Base-by-base conservation (phyloP, 2,329 filamentous ascomycete species). In the Fusarium sp. region DNA sequence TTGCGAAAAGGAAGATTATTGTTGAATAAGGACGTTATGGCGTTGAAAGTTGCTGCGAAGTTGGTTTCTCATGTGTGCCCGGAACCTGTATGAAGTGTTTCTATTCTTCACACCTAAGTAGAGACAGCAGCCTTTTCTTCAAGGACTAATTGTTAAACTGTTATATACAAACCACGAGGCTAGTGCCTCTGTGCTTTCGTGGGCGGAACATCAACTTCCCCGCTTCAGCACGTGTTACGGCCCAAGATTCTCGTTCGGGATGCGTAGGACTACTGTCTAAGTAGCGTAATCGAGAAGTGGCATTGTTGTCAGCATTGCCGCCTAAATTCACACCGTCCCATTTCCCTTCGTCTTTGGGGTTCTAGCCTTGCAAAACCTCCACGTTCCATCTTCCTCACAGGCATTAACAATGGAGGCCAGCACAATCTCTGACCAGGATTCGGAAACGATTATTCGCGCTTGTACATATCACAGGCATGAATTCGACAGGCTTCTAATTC, bases 401-500 rank as follows among this genome's bases (percentile, higher is more conserved):
- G 7, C 3, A 8, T 11, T 4, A 20, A 23, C 2, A 14, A 65
- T 61, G 62, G 32, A 22, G 1, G 3, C 25, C 19, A 30, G 10
- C 13, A 11, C 4, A 15, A 3, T 5, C 15, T 3, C 13, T n/a
- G n/a, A 2, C 17, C 19, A 54, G 17, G 8, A 65, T 19, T 22
- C 22, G 8, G 35, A 50, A 7, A 35, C 46, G 4, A 55, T 56
- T 7, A 6, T 65, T 33, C 15, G 43, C 3, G 44, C 51, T 7
- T 65, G 55, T 19, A 37, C 62, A 20, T 65, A 65, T 19, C 61
- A 61, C n/a, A 54, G 62, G 11, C 15, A 15, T 13, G 62, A 65
- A 10, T 65, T 47, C 3, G 62, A 65, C 39, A 46, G 43, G 6
- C 23, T 65, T 14, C 32, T 65, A 1, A 32, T 65, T 10, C 45